A percentile compares a stretch with the other conserved stretches of the same genome.
These are phyloP conservation scores for Neoboletus magnificus DNA, from an alignment of 768 basidiomycete species.

Conservation along the genomic window DNA sequence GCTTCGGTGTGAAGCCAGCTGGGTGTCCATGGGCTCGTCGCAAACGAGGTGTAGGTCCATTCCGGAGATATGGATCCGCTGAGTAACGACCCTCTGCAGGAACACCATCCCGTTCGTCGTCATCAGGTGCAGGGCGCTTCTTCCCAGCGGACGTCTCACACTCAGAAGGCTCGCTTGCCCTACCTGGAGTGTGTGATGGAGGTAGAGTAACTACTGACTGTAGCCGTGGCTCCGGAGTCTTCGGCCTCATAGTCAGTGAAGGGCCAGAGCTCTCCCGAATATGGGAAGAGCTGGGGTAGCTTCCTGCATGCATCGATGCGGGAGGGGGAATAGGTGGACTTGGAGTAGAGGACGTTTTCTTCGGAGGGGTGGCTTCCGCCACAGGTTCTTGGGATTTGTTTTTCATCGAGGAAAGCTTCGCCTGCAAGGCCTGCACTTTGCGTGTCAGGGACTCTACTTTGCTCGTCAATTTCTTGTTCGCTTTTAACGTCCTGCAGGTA, in stretches of 20 bases:
- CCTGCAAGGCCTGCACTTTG: slow-evolving; percentile 69
- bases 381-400: slow-evolving; percentile 29
- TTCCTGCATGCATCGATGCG: not conserved
- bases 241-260: slow-evolving; percentile 42
- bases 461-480: slow-evolving; percentile 69
- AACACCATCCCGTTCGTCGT: slow-evolving; percentile 60
- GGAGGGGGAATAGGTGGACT: slow-evolving; percentile 17
- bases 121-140: slow-evolving; percentile 75
- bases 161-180: slow-evolving; percentile 28
- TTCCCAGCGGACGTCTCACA: slow-evolving; percentile 48
- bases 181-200: slow-evolving; percentile 49
- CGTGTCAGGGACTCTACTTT: slow-evolving; percentile 71
- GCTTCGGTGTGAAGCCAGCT: slow-evolving; percentile 71
- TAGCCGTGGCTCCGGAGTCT: slow-evolving; percentile 49
- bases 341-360: slow-evolving; percentile 3
- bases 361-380: slow-evolving; percentile 9
- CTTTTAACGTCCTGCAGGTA: slow-evolving; percentile 61
- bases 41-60: slow-evolving; percentile 55
- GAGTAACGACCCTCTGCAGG: slow-evolving; percentile 65
- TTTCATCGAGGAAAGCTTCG: slow-evolving; percentile 58
- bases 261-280: slow-evolving; percentile 40
- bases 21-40: slow-evolving; percentile 57
- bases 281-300: slow-evolving; percentile 7
- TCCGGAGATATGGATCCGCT: slow-evolving; percentile 34
- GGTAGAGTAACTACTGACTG: slow-evolving; percentile 15